Percentiles rank a stretch among this genome's conserved stretches.
Evolutionary conservation across 2,329 filamentous ascomycete species (phyloP).

Genomic region (Niveomyces coronatus): DNA sequence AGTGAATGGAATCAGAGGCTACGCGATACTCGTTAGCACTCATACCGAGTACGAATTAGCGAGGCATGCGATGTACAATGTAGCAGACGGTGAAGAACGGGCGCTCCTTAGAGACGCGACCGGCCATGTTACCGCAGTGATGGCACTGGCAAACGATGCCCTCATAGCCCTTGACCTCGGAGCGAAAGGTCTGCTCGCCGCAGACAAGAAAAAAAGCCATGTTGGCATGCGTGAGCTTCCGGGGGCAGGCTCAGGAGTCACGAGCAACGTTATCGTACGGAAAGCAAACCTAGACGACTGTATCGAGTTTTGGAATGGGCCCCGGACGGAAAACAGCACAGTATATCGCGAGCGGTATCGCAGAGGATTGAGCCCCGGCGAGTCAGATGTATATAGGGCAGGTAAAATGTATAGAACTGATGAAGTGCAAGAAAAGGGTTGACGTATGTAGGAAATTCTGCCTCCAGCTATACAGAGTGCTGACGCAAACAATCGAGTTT

Average conservation of each 20-base stretch:
- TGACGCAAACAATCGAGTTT: constrained; percentile 5
- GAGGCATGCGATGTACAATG: constrained; percentile 33
- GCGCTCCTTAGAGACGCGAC: constrained; percentile 49
- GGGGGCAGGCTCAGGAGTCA: background rate
- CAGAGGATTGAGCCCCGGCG: no score
- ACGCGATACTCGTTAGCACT: background rate
- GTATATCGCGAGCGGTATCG: no score
- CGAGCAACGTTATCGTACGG: no score
- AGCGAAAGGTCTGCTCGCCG: constrained; percentile 51
- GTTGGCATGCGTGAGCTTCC: constrained; percentile 10
- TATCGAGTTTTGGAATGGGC: no score
- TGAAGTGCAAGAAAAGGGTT: no score
- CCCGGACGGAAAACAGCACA: no score
- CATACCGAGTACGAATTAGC: background rate
- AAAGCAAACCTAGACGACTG: no score
- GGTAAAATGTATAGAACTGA: no score
- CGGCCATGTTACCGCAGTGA: constrained; percentile 56
- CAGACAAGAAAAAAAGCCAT: constrained; percentile 56
- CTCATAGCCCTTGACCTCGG: constrained; percentile 50
- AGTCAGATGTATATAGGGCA: no score
- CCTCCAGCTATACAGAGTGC: no score
- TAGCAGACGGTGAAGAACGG: constrained; percentile 77
- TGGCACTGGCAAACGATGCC: constrained; percentile 52
- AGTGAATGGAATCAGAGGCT: constrained; percentile 64
- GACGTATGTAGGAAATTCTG: no score